These are phyloP conservation scores for Camellia japonica DNA, from an alignment of 148 eudicot species.

Conservation along the genomic window DNA sequence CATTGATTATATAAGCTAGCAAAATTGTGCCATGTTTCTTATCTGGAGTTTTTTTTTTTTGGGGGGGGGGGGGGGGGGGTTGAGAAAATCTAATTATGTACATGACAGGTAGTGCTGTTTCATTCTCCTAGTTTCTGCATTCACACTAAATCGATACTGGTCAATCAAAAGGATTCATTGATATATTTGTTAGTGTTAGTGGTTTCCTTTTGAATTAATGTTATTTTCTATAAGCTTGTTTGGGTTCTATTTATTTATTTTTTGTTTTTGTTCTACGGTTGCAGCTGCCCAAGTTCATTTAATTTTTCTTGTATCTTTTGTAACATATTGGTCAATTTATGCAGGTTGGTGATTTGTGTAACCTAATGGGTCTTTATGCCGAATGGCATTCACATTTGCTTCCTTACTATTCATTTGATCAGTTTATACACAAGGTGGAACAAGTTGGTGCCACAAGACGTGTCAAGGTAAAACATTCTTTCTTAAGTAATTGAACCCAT, in stretches of 20 bases:
- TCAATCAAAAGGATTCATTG: not conserved
- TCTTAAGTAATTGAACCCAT: not conserved
- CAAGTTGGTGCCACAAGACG: slow-evolving; percentile 73
- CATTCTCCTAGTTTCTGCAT: not conserved
- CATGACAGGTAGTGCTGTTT: not conserved
- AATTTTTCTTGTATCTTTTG: not conserved
- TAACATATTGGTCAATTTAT: not conserved
- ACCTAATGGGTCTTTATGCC: slow-evolving; percentile 72
- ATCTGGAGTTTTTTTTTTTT: too few species aligned
- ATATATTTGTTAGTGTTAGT: not conserved
- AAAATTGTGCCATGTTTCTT: too few species aligned
- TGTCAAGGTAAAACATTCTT: slow-evolving; percentile 54
- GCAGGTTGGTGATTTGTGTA: slow-evolving; percentile 75
- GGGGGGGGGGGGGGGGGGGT: too few species aligned
- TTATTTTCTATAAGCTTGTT: not conserved
- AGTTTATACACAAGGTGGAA: slow-evolving; percentile 85
- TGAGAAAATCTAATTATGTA: not conserved
- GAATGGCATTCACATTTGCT: slow-evolving; percentile 87
- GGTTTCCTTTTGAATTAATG: not conserved
- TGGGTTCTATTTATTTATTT: not conserved
- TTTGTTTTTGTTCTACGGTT: not conserved
- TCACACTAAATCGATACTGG: not conserved
- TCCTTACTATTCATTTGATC: slow-evolving; percentile 86
- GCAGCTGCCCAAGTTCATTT: not conserved
- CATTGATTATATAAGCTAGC: too few species aligned